Percentiles rank a stretch among this genome's conserved stretches.
Conservation (phyloP, 257 asterid genomes). For the Ballota nigra region DNA sequence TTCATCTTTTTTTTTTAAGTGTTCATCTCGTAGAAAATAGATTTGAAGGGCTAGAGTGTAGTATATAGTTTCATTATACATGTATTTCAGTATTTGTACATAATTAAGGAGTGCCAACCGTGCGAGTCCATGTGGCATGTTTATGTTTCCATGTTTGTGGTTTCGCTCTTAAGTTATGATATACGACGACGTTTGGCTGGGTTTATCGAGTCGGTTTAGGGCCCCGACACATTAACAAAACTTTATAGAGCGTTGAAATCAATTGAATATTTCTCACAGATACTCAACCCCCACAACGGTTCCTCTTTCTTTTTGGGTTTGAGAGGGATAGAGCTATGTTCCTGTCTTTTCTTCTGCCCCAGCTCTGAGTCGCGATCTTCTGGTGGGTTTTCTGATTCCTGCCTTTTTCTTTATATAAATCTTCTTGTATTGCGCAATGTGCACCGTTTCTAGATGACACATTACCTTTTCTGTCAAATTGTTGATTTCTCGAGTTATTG, state of each 20-base stretch:
- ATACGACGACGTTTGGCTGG: background rate
- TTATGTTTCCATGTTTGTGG: no score
- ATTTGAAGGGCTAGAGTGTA: no score
- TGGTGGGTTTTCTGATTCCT: conserved; percentile 17
- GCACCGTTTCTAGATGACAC: background rate
- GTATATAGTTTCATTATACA: no score
- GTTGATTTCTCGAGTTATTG: background rate
- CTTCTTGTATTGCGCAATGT: background rate
- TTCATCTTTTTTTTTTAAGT: no score
- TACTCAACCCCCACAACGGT: background rate
- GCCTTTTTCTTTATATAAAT: background rate
- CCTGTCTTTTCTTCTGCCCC: conserved; percentile 17
- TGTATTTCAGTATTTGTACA: no score
- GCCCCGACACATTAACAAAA: background rate
- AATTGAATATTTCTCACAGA: background rate
- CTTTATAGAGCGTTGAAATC: background rate
- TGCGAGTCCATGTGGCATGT: no score
- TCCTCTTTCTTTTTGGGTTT: background rate
- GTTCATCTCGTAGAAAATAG: no score
- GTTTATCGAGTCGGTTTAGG: background rate
- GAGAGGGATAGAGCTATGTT: conserved; percentile 12
- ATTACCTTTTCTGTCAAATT: background rate
- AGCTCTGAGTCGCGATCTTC: background rate
- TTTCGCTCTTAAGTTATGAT: background rate
- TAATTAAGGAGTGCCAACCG: no score